Evolutionary conservation across 345 rosid species (phyloP).

Genomic region (Murraya koenigii): DNA sequence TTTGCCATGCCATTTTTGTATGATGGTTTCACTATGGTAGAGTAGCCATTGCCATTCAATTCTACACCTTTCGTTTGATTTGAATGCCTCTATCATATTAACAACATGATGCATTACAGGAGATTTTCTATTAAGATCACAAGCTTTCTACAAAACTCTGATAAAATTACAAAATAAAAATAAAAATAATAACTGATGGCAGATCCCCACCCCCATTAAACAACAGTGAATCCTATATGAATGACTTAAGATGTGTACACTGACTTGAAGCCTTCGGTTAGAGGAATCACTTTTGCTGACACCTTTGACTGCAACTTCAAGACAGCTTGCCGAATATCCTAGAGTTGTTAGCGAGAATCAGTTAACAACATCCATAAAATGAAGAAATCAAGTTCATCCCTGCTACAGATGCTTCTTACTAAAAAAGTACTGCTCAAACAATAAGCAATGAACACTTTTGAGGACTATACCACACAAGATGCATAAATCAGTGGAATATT

Average conservation of each 20-base stretch:
- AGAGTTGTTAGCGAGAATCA: constrained; percentile 25
- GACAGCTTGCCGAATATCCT: constrained; percentile 82
- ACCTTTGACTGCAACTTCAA: constrained; percentile 74
- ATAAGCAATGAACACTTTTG: neutral
- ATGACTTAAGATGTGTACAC: constrained; percentile 38
- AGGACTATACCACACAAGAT: neutral
- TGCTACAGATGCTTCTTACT: neutral
- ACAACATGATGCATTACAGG: neutral
- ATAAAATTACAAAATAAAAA: neutral
- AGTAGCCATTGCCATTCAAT: neutral
- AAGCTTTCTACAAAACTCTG: neutral
- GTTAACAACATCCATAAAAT: neutral
- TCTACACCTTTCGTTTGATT: neutral
- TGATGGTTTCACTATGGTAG: too few species aligned
- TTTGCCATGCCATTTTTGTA: too few species aligned
- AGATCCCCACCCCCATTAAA: neutral
- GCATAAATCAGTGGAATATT: neutral
- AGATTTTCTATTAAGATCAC: neutral
- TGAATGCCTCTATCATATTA: neutral
- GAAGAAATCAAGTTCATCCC: neutral
- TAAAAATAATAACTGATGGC: constrained; percentile 3
- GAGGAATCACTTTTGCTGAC: constrained; percentile 81
- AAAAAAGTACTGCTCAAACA: neutral
- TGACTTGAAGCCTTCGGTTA: constrained; percentile 94
- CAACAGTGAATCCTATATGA: neutral